Conservation (phyloP, 345 rosid genomes). For the Brassica napus region DNA sequence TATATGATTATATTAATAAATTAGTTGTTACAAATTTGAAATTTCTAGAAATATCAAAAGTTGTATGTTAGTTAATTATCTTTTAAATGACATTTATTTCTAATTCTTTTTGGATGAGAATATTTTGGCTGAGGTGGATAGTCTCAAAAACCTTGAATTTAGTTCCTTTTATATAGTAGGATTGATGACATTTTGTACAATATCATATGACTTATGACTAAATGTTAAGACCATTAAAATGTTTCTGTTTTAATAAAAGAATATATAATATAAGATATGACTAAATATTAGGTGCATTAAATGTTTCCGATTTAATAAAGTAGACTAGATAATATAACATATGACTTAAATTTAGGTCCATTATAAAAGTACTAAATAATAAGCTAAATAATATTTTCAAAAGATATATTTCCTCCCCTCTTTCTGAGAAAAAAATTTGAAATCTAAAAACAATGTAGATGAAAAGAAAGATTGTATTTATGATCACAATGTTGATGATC, state of each 20-base stretch:
- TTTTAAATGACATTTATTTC: no score
- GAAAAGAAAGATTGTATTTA: neutral
- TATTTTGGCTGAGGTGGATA: no score
- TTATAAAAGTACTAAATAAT: neutral
- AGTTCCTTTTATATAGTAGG: no score
- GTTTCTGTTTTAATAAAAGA: neutral
- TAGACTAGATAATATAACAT: neutral
- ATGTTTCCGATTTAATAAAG: neutral
- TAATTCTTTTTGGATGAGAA: no score
- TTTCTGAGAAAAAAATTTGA: neutral
- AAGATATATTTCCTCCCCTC: neutral
- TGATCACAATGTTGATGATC: neutral
- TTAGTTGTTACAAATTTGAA: no score
- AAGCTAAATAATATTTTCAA: neutral
- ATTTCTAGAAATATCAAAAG: no score
- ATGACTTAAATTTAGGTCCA: neutral
- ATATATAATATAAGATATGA: neutral
- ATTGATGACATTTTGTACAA: no score
- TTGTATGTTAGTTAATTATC: no score
- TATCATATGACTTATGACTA: neutral
- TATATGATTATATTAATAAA: no score
- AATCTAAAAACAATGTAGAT: neutral
- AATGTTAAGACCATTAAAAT: neutral
- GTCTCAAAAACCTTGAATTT: no score
- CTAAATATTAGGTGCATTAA: neutral